Conservation (phyloP, 805 yeast species). For the Metahyphopichia silvanorum region DNA sequence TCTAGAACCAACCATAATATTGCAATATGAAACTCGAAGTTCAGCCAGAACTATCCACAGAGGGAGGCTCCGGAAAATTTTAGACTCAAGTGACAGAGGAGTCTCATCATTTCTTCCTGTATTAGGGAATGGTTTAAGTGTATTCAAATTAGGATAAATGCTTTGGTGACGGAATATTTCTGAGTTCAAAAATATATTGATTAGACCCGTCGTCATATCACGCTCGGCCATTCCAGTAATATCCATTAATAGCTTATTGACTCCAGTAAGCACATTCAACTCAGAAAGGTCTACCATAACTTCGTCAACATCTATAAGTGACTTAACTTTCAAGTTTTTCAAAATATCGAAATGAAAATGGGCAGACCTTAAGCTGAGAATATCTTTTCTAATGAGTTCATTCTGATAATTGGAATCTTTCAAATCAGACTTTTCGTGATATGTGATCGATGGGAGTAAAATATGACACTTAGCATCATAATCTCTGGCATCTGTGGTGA, state of each 20-base stretch:
- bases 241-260: slow-evolving; percentile 24
- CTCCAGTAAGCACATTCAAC: slow-evolving; percentile 28
- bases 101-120: background rate
- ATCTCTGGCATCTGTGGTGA: slow-evolving; percentile 26
- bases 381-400: slow-evolving; percentile 14
- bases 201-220: slow-evolving; percentile 23
- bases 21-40: slow-evolving; percentile 11
- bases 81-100: slow-evolving; percentile 7
- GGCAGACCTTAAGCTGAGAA: slow-evolving; percentile 17
- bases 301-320: slow-evolving; percentile 16
- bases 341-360: slow-evolving; percentile 19
- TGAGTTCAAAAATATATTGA: slow-evolving; percentile 24
- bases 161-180: slow-evolving; percentile 12
- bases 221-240: slow-evolving; percentile 19
- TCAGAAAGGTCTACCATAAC: slow-evolving; percentile 23
- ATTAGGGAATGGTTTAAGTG: background rate
- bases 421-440: slow-evolving; percentile 21
- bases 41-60: slow-evolving; percentile 28
- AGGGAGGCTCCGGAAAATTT: slow-evolving; percentile 25
- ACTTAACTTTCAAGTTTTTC: slow-evolving; percentile 24
- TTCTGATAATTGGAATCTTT: slow-evolving; percentile 1
- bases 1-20: slow-evolving; percentile 32
- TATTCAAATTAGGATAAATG: background rate
- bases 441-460: slow-evolving; percentile 28
- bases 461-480: slow-evolving; percentile 34